Base-by-base conservation (phyloP, 768 basidiomycete species). In the Sarcodon aspratus region DNA sequence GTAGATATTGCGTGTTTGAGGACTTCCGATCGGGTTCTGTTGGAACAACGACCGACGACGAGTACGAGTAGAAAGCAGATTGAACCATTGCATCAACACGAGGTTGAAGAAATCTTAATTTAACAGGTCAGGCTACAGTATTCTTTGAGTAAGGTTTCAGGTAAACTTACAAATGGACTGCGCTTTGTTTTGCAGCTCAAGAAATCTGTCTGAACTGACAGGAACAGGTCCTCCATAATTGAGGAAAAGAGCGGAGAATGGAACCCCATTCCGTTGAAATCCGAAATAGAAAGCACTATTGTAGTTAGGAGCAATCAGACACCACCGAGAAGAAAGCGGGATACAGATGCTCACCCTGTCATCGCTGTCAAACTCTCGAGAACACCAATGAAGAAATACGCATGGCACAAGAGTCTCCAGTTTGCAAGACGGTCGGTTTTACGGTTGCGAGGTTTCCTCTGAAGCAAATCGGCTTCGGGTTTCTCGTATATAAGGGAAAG, bases 21-120 rank as follows among this genome's bases (percentile, higher is more conserved):
- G 21, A 27, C 21, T 27, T 27, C 21, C 21, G 5, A 64, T 48
- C 1, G 79, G 79, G 36, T 73, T 74, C 36, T 76, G 74, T 52
- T 77, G 73, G 63, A 82, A 67, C 35, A 80, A 68, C 18, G 73
- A 73, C 15, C 77, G 67, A 12, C 68, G 68, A 18, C 80, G 71
- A 8, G 75, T 74, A 17, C 80, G 73, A 0, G 76, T 74, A 0
- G 78, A 65, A 15, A 81, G 66, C 7, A 82, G 65, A 54, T 77
- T 79, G 35, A 75, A 75, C 70, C 72, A 78, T 62, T 81, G 80
- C 74, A 78, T 79, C 47, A 78, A 63, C 35, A 78, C 68, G 6
- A 78, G 61, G 13, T 72, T 70, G 57, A 73, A 70, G 59, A 70
- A 72, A 50, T 71, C 21, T 27, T 27, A 27, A 5, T 27, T 27